These are phyloP conservation scores for Fusarium setosum DNA, from an alignment of 2,329 filamentous ascomycete genomes.

Conservation along the genomic window DNA sequence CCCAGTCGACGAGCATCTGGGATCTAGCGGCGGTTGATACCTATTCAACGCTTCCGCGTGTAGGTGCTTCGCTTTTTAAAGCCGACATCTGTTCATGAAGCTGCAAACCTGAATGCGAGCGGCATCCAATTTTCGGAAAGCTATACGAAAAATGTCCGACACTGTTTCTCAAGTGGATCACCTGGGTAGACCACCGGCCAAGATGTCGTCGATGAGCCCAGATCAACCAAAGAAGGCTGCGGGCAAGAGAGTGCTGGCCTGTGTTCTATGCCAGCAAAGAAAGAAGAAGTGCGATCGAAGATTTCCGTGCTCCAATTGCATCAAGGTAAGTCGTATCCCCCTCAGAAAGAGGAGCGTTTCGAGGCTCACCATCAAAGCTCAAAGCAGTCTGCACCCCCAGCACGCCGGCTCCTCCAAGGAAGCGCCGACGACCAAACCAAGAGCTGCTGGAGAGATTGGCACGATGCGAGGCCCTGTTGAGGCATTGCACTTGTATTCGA, in stretches of 20 bases:
- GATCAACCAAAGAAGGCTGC: constrained; percentile 24
- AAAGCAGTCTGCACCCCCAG: constrained; percentile 42
- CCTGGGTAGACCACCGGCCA: constrained; percentile 5
- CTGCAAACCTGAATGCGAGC: background rate
- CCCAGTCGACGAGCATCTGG: background rate
- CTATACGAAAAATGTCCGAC: constrained; percentile 24
- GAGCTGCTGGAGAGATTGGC: constrained; percentile 42
- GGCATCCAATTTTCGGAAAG: background rate
- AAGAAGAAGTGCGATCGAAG: constrained; percentile 49
- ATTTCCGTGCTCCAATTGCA: constrained; percentile 46
- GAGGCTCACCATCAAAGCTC: constrained; percentile 25
- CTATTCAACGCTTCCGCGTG: background rate
- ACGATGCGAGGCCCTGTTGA: constrained; percentile 40
- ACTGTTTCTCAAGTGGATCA: constrained; percentile 9
- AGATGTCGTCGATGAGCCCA: constrained; percentile 14
- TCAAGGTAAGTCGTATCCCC: constrained; percentile 27
- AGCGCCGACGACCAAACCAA: constrained; percentile 44
- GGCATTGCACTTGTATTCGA: constrained; percentile 39
- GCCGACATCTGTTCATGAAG: background rate
- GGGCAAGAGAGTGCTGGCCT: constrained; percentile 37
- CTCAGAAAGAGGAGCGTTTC: background rate
- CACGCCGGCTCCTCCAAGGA: constrained; percentile 43
- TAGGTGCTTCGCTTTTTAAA: constrained; percentile 17
- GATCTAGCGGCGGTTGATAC: background rate
- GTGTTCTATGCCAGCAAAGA: constrained; percentile 46